Evolutionary conservation across 768 basidiomycete genomes (phyloP), one percentile per base, ranked within the genome.

Genomic region (Serendipita indica): DNA sequence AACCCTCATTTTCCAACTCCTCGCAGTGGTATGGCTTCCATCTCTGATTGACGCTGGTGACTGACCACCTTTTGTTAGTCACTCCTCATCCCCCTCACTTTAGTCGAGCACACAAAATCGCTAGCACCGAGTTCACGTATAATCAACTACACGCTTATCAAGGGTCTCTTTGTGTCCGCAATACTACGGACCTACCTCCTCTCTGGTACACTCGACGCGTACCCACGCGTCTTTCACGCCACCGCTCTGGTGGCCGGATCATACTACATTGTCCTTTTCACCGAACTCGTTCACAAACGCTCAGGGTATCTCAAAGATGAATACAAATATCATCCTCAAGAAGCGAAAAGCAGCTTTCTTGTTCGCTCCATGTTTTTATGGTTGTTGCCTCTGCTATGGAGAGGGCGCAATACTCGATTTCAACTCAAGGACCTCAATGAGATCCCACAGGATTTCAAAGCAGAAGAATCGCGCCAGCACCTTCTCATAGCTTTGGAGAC

Each of bases 351-450:
- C 1, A 54, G 49, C 30, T 54, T 54, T 27, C 49, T 54, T 10
- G 30, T 33, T 2, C 12, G 49, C n/a, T 27, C 22, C 49, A 27
- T 54, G 30, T 54, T 27, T 27, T 2, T 54, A 20, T 54, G 49
- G 49, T n/a, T 54, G n/a, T 16, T 54, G 7, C 49, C 49, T n/a
- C 20, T 33, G 16, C 20, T 54, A 7, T n/a, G 20, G 30, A 54
- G 30, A 32, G 49, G 49, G 30, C 49, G 22, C 49, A 54, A 54
- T 7, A 22, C 49, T 4, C 20, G 22, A 27, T 54, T 54, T n/a
- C 49, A 54, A 27, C 49, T 54, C 5, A 54, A 54, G 2, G 49
- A 54, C n/a, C n/a, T 54, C 16, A 32, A 54, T 22, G 49, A 32
- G 10, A 54, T 54, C 16, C 49, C 49, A 30, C 20, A 32, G 7